Base-by-base conservation (phyloP, 2,329 filamentous ascomycete species). In the Botrytis hyacinthi region DNA sequence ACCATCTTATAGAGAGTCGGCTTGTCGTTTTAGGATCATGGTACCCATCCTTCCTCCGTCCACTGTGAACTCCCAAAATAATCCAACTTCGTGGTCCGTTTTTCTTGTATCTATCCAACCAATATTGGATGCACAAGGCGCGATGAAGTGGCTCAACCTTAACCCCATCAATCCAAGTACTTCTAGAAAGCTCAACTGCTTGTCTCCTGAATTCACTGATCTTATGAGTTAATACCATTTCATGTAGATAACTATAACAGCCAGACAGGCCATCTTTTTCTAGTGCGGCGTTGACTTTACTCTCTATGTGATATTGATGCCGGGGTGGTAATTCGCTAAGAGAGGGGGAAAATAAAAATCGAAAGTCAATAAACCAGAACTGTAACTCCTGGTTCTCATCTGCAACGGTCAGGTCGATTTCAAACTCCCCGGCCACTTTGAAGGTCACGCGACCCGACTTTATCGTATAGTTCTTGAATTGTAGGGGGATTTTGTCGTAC, bases 331-430 rank as follows among this genome's bases (percentile, higher is more conserved):
- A 79, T 67, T 85, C 84, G 20, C 82, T 83, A 0, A 92, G 87
- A 0, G 90, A 86, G 1, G 95, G 95, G 14, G 85, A 86, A 81
- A 97, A 99, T 22, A 90, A 84, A 78, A 97, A 94, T 74, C 95
- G 90, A 78, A 98, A 90, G 81, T 98, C 95, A 75, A 98, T 93
- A 80, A 98, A 97, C 86, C 92, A 98, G 80, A 97, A 97, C 78
- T 97, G 95, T 71, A 92, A 92, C 46, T 90, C 86, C 29, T 91
- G 89, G 76, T 96, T 92, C 80, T 98, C 95, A 77, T 95, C 92
- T 29, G 93, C 93, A 76, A 98, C 92, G 1, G 94, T 95, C 70
- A 99, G 87, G 80, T 98, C 96, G 32, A 98, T 89, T 81, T 98
- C 95, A 78, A 98, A 98, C 81, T 98, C 95, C 71, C 89, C 89